Base-by-base conservation (phyloP, 495 filamentous ascomycete genomes). In the Glonium stellatum region DNA sequence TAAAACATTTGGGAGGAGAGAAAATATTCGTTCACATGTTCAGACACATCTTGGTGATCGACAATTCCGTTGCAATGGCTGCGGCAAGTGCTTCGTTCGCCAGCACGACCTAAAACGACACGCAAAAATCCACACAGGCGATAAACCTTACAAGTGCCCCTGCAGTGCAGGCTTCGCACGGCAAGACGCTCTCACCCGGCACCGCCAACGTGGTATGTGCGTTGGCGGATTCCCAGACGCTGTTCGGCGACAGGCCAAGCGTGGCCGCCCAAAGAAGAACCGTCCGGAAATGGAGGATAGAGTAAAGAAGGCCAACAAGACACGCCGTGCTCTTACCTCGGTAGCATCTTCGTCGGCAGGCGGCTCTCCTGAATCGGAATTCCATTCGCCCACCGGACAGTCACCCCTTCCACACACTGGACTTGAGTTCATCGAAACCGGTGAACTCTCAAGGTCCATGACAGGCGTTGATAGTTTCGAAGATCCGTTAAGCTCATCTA, bases 41-140 rank as follows among this genome's bases (percentile, higher is more conserved):
- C 93, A 98, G 72, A 97, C 93, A 0, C 93, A 98, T 69, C 85
- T 98, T 56, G 92, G 92, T 62, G 95, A 97, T 64, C 82, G 95
- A 31, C 95, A 96, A 69, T 98, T 85, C 74, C 83, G 85, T 67
- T 98, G 93, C 70, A 86, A 88, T 52, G 81, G 86, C 22, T 98
- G 93, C 74, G 78, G 84, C 23, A 97, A 97, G 72, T 89, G 89
- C 71, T 98, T 98, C 67, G 95, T 97, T 59, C 85, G 93, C 25
- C 91, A 93, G 61, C 95, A 98, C 70, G 93, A 98, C 69, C 82
- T 97, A 58, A 98, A 97, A 73, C 86, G 93, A 21, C 93, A 98
- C 69, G 84, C 90, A 64, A 96, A 96, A 75, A 97, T 97, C 56
- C 93, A 98, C 73, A 91, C 85, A 19, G 90, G 90, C 39, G 84